phyloP scores from a whole-genome alignment of 495 filamentous ascomycete genomes.

The Hypoxylon intermedium region DNA sequence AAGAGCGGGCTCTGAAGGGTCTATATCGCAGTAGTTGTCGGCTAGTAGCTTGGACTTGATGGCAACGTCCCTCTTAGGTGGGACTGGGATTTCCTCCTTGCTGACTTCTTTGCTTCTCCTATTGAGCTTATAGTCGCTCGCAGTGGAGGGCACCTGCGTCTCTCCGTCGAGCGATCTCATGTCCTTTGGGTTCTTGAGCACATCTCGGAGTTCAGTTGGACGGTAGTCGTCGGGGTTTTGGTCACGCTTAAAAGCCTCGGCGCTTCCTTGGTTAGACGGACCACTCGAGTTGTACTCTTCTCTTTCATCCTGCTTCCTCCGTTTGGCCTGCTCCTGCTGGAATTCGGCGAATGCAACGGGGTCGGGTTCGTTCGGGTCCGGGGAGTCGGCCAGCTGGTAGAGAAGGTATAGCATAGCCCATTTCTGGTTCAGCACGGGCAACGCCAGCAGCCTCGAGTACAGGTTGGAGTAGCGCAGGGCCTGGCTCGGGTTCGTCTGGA shows the following conservation, averaged over 20 bases:
- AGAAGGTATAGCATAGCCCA: slow-evolving; percentile 95
- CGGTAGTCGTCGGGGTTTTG: slow-evolving; percentile 32
- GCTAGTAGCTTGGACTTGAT: slow-evolving; percentile 60
- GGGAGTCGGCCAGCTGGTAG: slow-evolving; percentile 75
- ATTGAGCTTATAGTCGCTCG: slow-evolving; percentile 34
- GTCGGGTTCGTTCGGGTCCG: slow-evolving; percentile 54
- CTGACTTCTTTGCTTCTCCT: slow-evolving; percentile 31
- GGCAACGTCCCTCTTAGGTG: slow-evolving; percentile 50
- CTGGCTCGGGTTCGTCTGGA: slow-evolving; percentile 80
- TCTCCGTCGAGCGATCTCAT: slow-evolving; percentile 37
- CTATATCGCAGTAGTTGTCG: slow-evolving; percentile 57
- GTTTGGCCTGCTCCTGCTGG: slow-evolving; percentile 39
- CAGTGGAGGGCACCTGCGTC: slow-evolving; percentile 29
- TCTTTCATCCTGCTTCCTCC: slow-evolving; percentile 31
- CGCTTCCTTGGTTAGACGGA: slow-evolving; percentile 36
- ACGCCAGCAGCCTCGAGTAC: slow-evolving; percentile 82
- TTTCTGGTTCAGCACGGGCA: slow-evolving; percentile 92
- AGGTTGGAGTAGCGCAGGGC: slow-evolving; percentile 88
- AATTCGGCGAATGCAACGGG: slow-evolving; percentile 44
- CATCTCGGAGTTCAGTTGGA: slow-evolving; percentile 43
- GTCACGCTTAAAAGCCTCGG: slow-evolving; percentile 7
- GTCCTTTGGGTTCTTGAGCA: slow-evolving; percentile 41
- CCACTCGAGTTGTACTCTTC: slow-evolving; percentile 35
- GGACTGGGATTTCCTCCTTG: slow-evolving; percentile 25
- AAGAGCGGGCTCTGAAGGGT: slow-evolving; percentile 73